Evolutionary conservation across 495 filamentous ascomycete genomes (phyloP).

Genomic region (Xylaria sp.): DNA sequence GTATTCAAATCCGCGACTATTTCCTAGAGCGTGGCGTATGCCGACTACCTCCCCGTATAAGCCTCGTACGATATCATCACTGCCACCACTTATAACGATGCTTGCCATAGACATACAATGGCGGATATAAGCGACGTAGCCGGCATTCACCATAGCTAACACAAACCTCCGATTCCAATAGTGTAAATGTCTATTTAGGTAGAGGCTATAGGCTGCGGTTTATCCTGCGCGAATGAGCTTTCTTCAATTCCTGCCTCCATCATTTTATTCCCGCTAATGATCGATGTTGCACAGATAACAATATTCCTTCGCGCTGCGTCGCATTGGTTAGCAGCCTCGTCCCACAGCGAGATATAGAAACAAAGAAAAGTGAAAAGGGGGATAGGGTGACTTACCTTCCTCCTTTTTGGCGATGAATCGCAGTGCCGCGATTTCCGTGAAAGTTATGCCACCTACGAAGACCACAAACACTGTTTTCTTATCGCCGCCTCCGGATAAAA

Average conservation of each 20-base stretch:
- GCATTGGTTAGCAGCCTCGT: constrained; percentile 30
- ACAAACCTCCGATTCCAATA: not conserved
- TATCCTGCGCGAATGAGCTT: constrained; percentile 63
- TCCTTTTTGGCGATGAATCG: constrained; percentile 88
- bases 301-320: constrained; percentile 71
- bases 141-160: not conserved
- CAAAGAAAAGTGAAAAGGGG: not conserved
- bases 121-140: not conserved
- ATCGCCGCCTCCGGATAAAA: constrained; percentile 73
- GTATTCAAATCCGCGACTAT: not conserved
- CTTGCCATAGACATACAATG: not conserved
- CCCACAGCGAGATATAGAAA: constrained; percentile 14
- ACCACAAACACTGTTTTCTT: constrained; percentile 91
- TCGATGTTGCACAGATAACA: constrained; percentile 88
- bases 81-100: too few species aligned
- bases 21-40: not conserved
- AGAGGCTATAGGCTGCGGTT: constrained; percentile 12
- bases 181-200: constrained; percentile 16
- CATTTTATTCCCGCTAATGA: constrained; percentile 88
- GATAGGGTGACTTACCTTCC: constrained; percentile 64
- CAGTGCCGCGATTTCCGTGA: constrained; percentile 93
- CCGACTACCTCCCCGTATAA: not conserved
- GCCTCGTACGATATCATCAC: not conserved
- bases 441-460: constrained; percentile 92
- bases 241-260: constrained; percentile 88